Conservation (phyloP, 352 stramenopile genomes). For the Phytophthora syringae region DNA sequence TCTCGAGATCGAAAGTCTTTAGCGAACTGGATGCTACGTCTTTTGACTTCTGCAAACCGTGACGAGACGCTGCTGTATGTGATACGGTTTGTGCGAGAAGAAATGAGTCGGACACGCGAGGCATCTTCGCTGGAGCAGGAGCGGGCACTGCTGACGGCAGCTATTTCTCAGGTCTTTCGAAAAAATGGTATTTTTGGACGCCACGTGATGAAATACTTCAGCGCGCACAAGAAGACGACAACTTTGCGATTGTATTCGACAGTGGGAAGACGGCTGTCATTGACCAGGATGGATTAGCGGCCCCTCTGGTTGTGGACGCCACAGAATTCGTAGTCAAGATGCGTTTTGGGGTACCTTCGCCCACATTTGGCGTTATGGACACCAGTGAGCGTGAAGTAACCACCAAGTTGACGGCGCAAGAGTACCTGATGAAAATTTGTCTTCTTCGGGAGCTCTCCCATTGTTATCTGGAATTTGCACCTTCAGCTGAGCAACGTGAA, state of each 20-base stretch:
- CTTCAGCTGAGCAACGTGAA: conserved; percentile 29
- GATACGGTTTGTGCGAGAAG: conserved; percentile 60
- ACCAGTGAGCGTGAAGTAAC: conserved; percentile 14
- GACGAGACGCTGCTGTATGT: conserved; percentile 75
- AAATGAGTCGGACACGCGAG: conserved; percentile 37
- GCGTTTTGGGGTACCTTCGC: conserved; percentile 34
- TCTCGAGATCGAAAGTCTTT: conserved; percentile 65
- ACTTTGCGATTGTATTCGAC: conserved; percentile 35
- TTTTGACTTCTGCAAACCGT: conserved; percentile 64
- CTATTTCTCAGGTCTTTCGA: conserved; percentile 54
- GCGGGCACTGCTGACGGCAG: conserved; percentile 30
- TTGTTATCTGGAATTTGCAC: conserved; percentile 51
- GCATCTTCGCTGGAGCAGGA: conserved; percentile 36
- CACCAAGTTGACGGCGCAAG: conserved; percentile 26
- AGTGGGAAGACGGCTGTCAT: background rate
- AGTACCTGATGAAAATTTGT: conserved; percentile 51
- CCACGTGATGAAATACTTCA: conserved; percentile 24
- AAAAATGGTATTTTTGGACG: conserved; percentile 49
- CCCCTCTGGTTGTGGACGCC: conserved; percentile 43
- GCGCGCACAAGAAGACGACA: conserved; percentile 19
- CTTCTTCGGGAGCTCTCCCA: conserved; percentile 56
- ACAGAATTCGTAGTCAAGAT: conserved; percentile 53
- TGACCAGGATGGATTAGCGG: conserved; percentile 9
- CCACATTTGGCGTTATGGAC: conserved; percentile 14
- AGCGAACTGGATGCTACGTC: conserved; percentile 68